Percentiles rank a stretch among this genome's conserved stretches.
Evolutionary conservation across 805 yeast species (phyloP).

Genomic region (Zygosaccharomyces gambellarensis): DNA sequence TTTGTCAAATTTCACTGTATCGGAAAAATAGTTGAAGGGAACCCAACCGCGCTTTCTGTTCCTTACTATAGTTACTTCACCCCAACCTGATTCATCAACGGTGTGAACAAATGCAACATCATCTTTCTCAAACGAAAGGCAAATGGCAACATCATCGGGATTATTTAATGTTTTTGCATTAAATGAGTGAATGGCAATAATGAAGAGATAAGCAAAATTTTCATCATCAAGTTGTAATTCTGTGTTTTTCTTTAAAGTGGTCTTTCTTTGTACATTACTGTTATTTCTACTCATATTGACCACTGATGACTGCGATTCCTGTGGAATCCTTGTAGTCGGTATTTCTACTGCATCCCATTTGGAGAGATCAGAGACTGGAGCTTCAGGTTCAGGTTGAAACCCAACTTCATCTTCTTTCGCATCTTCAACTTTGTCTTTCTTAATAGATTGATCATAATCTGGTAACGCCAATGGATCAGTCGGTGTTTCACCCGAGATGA

Average conservation of each 20-base stretch:
- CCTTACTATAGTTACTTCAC: conserved; percentile 69
- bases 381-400: not conserved
- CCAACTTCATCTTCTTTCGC: not conserved
- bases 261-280: conserved; percentile 11
- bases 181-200: conserved; percentile 55
- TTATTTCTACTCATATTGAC: not conserved
- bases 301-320: conserved; percentile 1
- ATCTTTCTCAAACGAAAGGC: conserved; percentile 63
- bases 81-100: conserved; percentile 82
- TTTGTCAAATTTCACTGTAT: conserved; percentile 30
- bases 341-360: not conserved
- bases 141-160: conserved; percentile 63
- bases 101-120: conserved; percentile 76
- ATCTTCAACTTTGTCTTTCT: not conserved
- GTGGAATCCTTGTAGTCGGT: not conserved
- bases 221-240: conserved; percentile 32
- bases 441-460: not conserved
- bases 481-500: conserved; percentile 2
- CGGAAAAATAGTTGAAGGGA: conserved; percentile 72
- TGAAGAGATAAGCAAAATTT: conserved; percentile 50
- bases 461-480: not conserved
- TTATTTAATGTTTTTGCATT: conserved; percentile 56
- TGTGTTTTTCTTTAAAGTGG: conserved; percentile 22
- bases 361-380: not conserved
- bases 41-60: conserved; percentile 74